Evolutionary conservation across 2,329 filamentous ascomycete species (phyloP).

Genomic region (Paracoccidioides brasiliensis): DNA sequence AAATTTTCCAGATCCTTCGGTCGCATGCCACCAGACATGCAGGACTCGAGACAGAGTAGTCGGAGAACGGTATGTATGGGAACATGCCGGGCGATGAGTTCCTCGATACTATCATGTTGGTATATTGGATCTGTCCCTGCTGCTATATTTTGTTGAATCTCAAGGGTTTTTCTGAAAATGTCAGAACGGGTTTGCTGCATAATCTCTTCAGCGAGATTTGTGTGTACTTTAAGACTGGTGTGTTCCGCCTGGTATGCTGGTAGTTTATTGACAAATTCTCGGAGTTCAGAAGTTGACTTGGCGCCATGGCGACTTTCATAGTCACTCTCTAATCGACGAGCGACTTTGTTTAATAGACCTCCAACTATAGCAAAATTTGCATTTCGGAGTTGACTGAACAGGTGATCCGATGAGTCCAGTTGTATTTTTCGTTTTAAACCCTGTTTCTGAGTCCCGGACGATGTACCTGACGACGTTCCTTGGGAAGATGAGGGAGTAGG

Average conservation of each 20-base stretch:
- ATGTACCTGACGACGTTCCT: slow-evolving; percentile 41
- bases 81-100: slow-evolving; percentile 79
- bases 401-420: slow-evolving; percentile 75
- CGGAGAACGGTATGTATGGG: slow-evolving; percentile 71
- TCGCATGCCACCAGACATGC: slow-evolving; percentile 76
- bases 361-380: slow-evolving; percentile 94
- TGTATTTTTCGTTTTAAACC: slow-evolving; percentile 75
- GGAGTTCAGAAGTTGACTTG: slow-evolving; percentile 79
- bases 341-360: slow-evolving; percentile 75
- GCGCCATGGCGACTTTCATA: slow-evolving; percentile 78
- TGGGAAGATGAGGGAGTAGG: slow-evolving; percentile 40
- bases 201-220: slow-evolving; percentile 84
- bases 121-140: slow-evolving; percentile 78
- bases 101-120: slow-evolving; percentile 82
- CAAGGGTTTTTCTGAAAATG: slow-evolving; percentile 72
- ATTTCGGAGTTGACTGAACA: slow-evolving; percentile 79
- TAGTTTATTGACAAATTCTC: slow-evolving; percentile 88
- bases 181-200: slow-evolving; percentile 86
- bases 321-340: slow-evolving; percentile 70
- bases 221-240: slow-evolving; percentile 82
- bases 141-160: slow-evolving; percentile 91
- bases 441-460: slow-evolving; percentile 39
- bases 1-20: slow-evolving; percentile 82
- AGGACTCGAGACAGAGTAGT: slow-evolving; percentile 81
- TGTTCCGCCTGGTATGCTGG: slow-evolving; percentile 89